Evolutionary conservation across 75 land plant species (phyloP), one percentile per base, ranked within the genome.

Genomic region (Chamaecyparis obtusa): DNA sequence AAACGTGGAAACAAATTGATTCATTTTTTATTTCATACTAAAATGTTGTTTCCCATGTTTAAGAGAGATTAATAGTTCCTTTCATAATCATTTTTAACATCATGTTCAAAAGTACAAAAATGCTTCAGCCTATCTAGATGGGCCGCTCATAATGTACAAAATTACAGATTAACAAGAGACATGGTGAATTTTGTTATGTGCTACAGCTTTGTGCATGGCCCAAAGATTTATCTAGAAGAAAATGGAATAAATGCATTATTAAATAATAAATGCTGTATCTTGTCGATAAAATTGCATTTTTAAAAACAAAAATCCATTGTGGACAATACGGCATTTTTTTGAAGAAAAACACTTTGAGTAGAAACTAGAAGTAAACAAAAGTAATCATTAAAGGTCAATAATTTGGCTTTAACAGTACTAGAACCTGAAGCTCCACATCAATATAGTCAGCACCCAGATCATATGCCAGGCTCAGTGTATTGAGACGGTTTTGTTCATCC

Each of bases 391-490:
- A 32, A 72, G 36, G 33, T 72, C 2, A 72, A 72, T 32, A 13
- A 32, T 72, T 72, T 33, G 76, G 76, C 15, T 72, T 11, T 33
- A 21, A 32, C 44, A 43, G 9, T 79, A 44, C 81, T 79, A 43
- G 27, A 69, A 95, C 96, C 98, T 96, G 85, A 46, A 96, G 93
- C 88, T 97, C 99, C 83, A 97, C 92, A 74, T 97, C 99, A 87
- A 96, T 83, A 80, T 89, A 96, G 86, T 96, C 96, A 75, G 95
- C 98, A 85, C 97, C 96, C 55, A 95, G 87, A 24, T 96, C 93
- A 90, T 92, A 86, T 46, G 96, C 99, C 41, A 90, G 78, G 48
- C 85, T 89, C 77, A 97, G 94, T 51, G 87, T 94, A 55, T 91
- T 89, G 36, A 90, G 82, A 48, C 99, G 87, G 49, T 84, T 32